Percentiles rank a stretch among this genome's conserved stretches.
Conservation (phyloP, 2,329 filamentous ascomycete species). For the Huntiella decipiens region DNA sequence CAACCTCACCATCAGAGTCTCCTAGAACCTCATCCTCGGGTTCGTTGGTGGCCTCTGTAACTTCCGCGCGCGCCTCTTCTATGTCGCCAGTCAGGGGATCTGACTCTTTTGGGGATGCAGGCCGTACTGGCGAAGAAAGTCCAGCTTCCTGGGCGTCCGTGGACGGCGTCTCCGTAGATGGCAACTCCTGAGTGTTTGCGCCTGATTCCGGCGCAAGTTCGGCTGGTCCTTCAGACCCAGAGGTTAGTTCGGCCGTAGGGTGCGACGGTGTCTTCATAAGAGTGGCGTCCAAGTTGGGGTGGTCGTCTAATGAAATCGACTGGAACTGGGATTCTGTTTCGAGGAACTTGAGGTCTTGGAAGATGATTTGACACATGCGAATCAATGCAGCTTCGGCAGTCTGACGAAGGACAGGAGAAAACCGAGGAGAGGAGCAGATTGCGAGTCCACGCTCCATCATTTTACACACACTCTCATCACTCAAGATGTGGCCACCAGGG, state of each 20-base stretch:
- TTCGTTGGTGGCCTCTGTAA: neutral
- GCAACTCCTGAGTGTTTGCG: neutral
- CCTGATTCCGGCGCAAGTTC: neutral
- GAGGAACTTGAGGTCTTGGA: conserved; percentile 75
- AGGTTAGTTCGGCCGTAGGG: neutral
- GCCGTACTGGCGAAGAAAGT: neutral
- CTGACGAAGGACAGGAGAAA: conserved; percentile 75
- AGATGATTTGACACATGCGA: conserved; percentile 97
- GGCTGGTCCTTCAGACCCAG: too few species aligned
- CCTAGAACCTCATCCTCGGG: neutral
- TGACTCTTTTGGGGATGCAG: neutral
- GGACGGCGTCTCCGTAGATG: neutral
- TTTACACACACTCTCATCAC: conserved; percentile 93
- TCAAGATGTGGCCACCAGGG: conserved; percentile 78
- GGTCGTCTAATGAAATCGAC: conserved; percentile 44
- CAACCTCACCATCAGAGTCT: conserved; percentile 12
- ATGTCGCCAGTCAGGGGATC: neutral
- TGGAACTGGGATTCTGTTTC: conserved; percentile 57
- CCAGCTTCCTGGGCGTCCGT: too few species aligned
- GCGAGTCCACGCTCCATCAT: conserved; percentile 98
- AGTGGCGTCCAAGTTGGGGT: conserved; percentile 52
- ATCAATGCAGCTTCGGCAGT: conserved; percentile 96
- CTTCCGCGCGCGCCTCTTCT: neutral
- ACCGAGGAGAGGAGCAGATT: conserved; percentile 85
- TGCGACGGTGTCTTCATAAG: conserved; percentile 45